phyloP scores from a whole-genome alignment of 2,329 filamentous ascomycete species.

The Diplodia intermedia region DNA sequence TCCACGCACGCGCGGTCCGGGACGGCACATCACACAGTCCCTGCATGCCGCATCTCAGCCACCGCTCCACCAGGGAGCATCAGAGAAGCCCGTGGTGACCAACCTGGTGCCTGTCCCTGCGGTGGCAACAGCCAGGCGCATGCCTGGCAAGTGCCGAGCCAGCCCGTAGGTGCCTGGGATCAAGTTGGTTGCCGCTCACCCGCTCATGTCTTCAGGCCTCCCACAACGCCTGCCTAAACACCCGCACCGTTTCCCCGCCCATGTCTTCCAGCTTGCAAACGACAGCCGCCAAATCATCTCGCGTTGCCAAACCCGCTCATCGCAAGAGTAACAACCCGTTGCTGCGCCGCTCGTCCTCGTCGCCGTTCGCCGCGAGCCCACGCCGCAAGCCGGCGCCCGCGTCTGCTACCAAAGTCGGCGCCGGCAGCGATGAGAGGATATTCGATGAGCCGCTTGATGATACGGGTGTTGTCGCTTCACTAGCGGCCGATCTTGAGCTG shows the following conservation, averaged over 20 bases:
- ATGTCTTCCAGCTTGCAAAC: slow-evolving; percentile 33
- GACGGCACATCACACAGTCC: slow-evolving; percentile 24
- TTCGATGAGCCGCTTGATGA: slow-evolving; percentile 63
- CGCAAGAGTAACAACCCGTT: slow-evolving; percentile 34
- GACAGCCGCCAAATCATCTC: slow-evolving; percentile 35
- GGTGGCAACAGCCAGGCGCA: slow-evolving; percentile 5
- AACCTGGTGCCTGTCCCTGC: neutral
- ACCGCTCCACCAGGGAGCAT: slow-evolving; percentile 6
- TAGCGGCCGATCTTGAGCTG: slow-evolving; percentile 64
- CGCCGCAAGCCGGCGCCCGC: slow-evolving; percentile 45
- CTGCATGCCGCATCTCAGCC: slow-evolving; percentile 22
- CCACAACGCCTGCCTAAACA: slow-evolving; percentile 5
- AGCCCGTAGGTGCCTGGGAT: slow-evolving; percentile 2
- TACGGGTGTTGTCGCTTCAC: slow-evolving; percentile 61
- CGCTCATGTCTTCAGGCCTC: slow-evolving; percentile 6
- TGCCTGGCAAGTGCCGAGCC: slow-evolving; percentile 8
- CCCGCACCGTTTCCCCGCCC: slow-evolving; percentile 2
- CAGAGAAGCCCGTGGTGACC: neutral
- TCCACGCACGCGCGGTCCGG: slow-evolving; percentile 25
- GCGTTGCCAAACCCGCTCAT: slow-evolving; percentile 33
- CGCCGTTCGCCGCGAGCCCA: slow-evolving; percentile 47
- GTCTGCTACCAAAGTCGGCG: slow-evolving; percentile 30
- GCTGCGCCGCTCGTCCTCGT: slow-evolving; percentile 45
- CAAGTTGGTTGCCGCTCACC: neutral
- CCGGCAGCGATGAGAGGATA: slow-evolving; percentile 43